A percentile compares a stretch with the other conserved stretches of the same genome.
Evolutionary conservation across 176 grass and related monocot genomes (phyloP).

Genomic region (Musa schizocarpa): DNA sequence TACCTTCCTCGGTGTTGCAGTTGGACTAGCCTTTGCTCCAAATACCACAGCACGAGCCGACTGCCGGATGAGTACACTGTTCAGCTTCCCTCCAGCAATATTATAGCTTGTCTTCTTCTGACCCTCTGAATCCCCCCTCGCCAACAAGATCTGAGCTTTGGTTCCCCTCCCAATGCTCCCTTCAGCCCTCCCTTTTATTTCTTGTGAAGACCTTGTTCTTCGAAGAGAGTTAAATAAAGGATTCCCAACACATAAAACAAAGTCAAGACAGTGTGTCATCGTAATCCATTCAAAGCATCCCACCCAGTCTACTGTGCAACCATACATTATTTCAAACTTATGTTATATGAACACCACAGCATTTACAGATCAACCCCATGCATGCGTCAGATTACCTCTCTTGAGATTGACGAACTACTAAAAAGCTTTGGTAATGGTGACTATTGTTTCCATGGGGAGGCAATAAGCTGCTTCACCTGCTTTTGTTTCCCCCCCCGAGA

Average conservation of each 20-base stretch:
- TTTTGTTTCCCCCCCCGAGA: background rate
- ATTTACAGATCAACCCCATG: background rate
- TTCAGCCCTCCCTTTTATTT: background rate
- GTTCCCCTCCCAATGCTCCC: slow-evolving; percentile 25
- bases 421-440: background rate
- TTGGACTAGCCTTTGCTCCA: slow-evolving; percentile 56
- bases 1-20: slow-evolving; percentile 25
- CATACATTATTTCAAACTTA: slow-evolving; percentile 10
- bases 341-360: slow-evolving; percentile 24
- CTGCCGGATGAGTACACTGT: slow-evolving; percentile 21
- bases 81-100: slow-evolving; percentile 13
- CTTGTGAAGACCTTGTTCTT: slow-evolving; percentile 17
- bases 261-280: slow-evolving; percentile 26
- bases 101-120: slow-evolving; percentile 60
- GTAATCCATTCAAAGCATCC: slow-evolving; percentile 30
- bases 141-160: slow-evolving; percentile 13
- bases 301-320: background rate
- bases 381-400: background rate
- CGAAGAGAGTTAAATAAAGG: slow-evolving; percentile 37
- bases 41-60: slow-evolving; percentile 21
- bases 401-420: background rate
- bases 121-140: slow-evolving; percentile 11
- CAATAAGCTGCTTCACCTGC: background rate
- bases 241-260: slow-evolving; percentile 57
- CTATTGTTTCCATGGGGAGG: background rate